These are phyloP conservation scores for Aspergillus eucalypticola DNA, from an alignment of 2,329 filamentous ascomycete genomes.

Conservation along the genomic window DNA sequence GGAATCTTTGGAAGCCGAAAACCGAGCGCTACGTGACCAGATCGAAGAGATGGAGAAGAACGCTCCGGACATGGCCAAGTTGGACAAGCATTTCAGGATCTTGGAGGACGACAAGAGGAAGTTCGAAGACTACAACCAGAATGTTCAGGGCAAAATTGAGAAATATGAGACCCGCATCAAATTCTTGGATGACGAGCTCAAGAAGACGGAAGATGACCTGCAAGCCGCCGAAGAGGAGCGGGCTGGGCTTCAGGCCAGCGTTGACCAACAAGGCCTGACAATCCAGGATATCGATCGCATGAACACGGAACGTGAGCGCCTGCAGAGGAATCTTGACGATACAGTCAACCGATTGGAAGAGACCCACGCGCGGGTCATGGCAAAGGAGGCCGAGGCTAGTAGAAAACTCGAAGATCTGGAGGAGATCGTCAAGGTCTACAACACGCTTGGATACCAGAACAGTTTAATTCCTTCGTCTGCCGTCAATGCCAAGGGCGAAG, in stretches of 20 bases:
- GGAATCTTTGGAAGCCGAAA: slow-evolving; percentile 81
- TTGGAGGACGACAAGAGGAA: slow-evolving; percentile 93
- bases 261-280: slow-evolving; percentile 91
- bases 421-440: slow-evolving; percentile 84
- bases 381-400: slow-evolving; percentile 86
- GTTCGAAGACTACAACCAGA: slow-evolving; percentile 90
- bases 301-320: slow-evolving; percentile 88
- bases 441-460: slow-evolving; percentile 90
- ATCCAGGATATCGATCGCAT: slow-evolving; percentile 99
- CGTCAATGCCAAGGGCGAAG: slow-evolving; percentile 76
- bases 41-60: slow-evolving; percentile 88
- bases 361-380: slow-evolving; percentile 75
- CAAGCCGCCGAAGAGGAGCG: slow-evolving; percentile 81
- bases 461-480: slow-evolving; percentile 84
- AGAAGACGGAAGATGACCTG: slow-evolving; percentile 73
- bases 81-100: slow-evolving; percentile 89
- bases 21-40: slow-evolving; percentile 75
- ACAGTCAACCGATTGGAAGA: slow-evolving; percentile 78
- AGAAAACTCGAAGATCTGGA: slow-evolving; percentile 90
- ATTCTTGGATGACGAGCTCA: slow-evolving; percentile 82
- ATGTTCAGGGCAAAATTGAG: slow-evolving; percentile 79
- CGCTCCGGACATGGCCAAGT: slow-evolving; percentile 75
- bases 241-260: slow-evolving; percentile 73
- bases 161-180: slow-evolving; percentile 82
- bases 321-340: slow-evolving; percentile 84